Conservation (phyloP, 805 yeast genomes). For the Pichia ethanolica region DNA sequence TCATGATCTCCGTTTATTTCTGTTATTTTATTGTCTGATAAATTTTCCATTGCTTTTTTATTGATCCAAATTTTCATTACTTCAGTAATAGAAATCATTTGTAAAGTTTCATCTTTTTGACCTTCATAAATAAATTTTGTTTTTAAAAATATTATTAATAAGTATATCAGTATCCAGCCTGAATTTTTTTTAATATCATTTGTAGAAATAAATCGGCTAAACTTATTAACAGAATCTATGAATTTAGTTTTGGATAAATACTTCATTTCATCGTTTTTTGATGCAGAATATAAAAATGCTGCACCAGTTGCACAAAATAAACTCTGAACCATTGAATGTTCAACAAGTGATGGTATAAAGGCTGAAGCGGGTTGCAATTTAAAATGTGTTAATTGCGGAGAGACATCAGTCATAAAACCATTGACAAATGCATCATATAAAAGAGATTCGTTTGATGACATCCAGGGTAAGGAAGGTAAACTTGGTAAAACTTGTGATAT, state of each 20-base stretch:
- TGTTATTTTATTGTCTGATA: background rate
- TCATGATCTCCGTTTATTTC: background rate
- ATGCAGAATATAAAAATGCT: constrained; percentile 27
- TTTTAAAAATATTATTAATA: constrained; percentile 33
- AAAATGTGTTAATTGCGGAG: constrained; percentile 37
- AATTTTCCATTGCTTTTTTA: constrained; percentile 6
- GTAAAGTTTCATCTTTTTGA: constrained; percentile 26
- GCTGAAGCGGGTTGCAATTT: constrained; percentile 33
- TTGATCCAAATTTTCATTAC: constrained; percentile 26
- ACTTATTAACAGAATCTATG: constrained; percentile 10
- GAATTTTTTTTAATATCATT: constrained; percentile 26
- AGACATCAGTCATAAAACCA: constrained; percentile 34
- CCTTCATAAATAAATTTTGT: constrained; percentile 27
- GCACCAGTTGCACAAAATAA: constrained; percentile 38
- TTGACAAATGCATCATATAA: constrained; percentile 31
- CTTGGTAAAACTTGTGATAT: background rate
- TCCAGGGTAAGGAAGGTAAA: background rate
- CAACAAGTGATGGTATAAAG: constrained; percentile 31
- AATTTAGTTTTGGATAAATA: constrained; percentile 20
- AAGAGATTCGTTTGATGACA: background rate
- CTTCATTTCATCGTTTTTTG: constrained; percentile 15
- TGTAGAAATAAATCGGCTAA: constrained; percentile 17
- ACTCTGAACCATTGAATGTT: constrained; percentile 25
- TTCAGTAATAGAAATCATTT: constrained; percentile 30
- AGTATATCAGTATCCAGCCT: constrained; percentile 35